Evolutionary conservation across 1,284 basidiomycete species (phyloP).

Genomic region (Neotropicomus parvogracilis): DNA sequence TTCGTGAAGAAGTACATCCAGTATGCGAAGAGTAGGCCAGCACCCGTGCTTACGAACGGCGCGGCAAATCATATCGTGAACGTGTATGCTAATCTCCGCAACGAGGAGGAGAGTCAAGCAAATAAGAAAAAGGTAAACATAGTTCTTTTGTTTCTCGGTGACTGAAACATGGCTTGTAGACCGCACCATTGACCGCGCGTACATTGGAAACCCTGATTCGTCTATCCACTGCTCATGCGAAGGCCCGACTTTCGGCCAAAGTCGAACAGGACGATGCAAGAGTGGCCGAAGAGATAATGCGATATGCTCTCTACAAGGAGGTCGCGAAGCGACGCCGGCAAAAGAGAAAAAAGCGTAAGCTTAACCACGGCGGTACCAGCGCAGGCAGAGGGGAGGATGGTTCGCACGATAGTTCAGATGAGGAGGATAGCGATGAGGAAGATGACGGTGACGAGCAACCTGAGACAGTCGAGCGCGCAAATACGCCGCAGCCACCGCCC

Average conservation of each 20-base stretch:
- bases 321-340: slow-evolving; percentile 74
- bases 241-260: slow-evolving; percentile 83
- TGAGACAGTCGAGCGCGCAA: slow-evolving; percentile 50
- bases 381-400: slow-evolving; percentile 39
- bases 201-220: slow-evolving; percentile 99
- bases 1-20: slow-evolving; percentile 99
- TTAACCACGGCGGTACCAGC: slow-evolving; percentile 53
- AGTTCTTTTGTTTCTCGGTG: not conserved
- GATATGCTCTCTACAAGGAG: slow-evolving; percentile 98
- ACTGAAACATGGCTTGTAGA: slow-evolving; percentile 47
- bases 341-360: slow-evolving; percentile 76
- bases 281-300: slow-evolving; percentile 92
- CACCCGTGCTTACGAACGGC: slow-evolving; percentile 86
- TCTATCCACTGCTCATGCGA: slow-evolving; percentile 96
- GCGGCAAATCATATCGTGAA: slow-evolving; percentile 94
- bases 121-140: slow-evolving; percentile 81
- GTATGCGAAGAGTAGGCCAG: slow-evolving; percentile 87
- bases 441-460: slow-evolving; percentile 34
- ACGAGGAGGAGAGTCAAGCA: slow-evolving; percentile 81
- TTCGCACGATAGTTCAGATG: slow-evolving; percentile 41
- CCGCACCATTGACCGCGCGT: slow-evolving; percentile 95
- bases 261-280: slow-evolving; percentile 87
- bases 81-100: slow-evolving; percentile 89
- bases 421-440: slow-evolving; percentile 45
- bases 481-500: slow-evolving; percentile 36